These are phyloP conservation scores for Ogataea pini DNA, from an alignment of 805 yeast genomes.

Conservation along the genomic window DNA sequence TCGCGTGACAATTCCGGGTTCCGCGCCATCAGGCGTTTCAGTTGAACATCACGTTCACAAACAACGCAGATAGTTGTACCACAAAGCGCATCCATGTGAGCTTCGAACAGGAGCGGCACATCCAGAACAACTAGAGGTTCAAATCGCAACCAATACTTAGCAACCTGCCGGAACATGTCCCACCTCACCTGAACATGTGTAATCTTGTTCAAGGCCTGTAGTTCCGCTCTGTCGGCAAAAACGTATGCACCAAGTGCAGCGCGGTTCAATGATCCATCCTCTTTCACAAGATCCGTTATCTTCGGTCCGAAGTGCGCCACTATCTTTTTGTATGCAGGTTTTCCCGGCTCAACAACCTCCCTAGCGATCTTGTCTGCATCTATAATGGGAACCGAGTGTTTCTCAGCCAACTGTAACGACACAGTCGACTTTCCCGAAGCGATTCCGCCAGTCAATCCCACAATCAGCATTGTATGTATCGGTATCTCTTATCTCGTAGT, in stretches of 20 bases:
- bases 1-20: constrained; percentile 64
- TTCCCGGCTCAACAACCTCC: constrained; percentile 81
- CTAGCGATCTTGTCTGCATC: constrained; percentile 93
- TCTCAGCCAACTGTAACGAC: constrained; percentile 54
- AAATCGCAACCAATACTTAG: constrained; percentile 59
- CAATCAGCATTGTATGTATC: constrained; percentile 65
- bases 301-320: constrained; percentile 57
- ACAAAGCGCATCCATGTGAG: constrained; percentile 68
- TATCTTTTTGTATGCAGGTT: constrained; percentile 65
- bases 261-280: constrained; percentile 61
- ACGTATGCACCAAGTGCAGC: constrained; percentile 75
- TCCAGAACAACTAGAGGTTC: constrained; percentile 71
- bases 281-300: constrained; percentile 50
- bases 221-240: constrained; percentile 63
- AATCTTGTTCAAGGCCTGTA: constrained; percentile 64
- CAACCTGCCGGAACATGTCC: constrained; percentile 59
- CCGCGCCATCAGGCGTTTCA: constrained; percentile 61
- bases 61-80: constrained; percentile 69
- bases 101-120: constrained; percentile 87
- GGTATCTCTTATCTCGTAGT: neutral
- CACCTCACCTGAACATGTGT: constrained; percentile 86
- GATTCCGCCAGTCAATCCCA: constrained; percentile 97
- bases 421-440: constrained; percentile 97
- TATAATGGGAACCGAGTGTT: constrained; percentile 58
- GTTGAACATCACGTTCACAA: constrained; percentile 58